Evolutionary conservation across 306 rosid species (phyloP).

Genomic region (Bauhinia variegata): DNA sequence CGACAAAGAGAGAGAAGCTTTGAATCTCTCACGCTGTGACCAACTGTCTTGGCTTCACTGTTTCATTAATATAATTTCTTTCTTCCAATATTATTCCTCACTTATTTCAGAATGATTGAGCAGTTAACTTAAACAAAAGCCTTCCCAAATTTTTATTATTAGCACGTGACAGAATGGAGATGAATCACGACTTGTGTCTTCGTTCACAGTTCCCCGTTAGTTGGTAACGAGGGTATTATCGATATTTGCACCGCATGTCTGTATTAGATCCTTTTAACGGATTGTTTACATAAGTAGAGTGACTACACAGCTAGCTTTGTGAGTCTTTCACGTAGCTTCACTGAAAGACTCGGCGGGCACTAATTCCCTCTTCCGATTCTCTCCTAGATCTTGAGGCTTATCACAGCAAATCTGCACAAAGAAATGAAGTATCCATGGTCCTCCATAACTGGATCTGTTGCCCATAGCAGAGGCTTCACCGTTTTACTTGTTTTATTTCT

Average conservation of each 20-base stretch:
- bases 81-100: constrained; percentile 31
- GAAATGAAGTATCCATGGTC: constrained; percentile 52
- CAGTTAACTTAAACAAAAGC: not conserved
- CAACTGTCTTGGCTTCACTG: constrained; percentile 17
- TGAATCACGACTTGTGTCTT: not conserved
- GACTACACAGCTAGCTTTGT: not conserved
- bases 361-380: constrained; percentile 10
- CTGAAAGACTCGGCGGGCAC: not conserved
- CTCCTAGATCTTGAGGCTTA: constrained; percentile 51
- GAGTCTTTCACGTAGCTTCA: constrained; percentile 5
- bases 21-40: not conserved
- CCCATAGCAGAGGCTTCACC: constrained; percentile 44
- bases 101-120: not conserved
- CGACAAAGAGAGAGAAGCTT: not conserved
- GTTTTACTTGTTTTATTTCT: constrained; percentile 52
- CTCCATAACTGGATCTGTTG: constrained; percentile 54
- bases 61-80: not conserved
- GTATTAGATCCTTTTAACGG: not conserved
- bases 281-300: not conserved
- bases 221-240: not conserved
- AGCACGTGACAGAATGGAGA: not conserved
- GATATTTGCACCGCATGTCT: not conserved
- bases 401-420: constrained; percentile 43
- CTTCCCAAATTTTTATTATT: not conserved
- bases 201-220: too few species aligned